Evolutionary conservation across 2,329 filamentous ascomycete species (phyloP), one percentile per base, ranked within the genome.

Genomic region (Stemphylium vesicarium): DNA sequence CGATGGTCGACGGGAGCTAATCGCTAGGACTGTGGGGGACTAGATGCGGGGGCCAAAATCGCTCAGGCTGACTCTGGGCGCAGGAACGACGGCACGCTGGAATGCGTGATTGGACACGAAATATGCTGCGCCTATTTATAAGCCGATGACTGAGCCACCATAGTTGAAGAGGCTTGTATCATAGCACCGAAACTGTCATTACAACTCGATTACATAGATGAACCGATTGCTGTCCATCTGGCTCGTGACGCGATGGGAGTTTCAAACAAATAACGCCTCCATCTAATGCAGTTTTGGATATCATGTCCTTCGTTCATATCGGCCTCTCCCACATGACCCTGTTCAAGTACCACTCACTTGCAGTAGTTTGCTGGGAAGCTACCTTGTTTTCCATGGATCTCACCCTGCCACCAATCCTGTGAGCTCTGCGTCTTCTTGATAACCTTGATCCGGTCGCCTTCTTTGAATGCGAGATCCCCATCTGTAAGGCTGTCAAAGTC

Each of bases 371-470:
- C 91, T 1, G 91, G 91, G 71, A 96, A 96, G 62, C 81, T 87
- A 3, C 91, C 91, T 69, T 81, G 83, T 22, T 80, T 73, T 0
- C 91, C 91, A 36, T 80, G 80, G 12, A 93, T 60, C 74, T 95
- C 90, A 11, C 91, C 91, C 58, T 91, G 85, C 91, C 91, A 96
- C 91, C 91, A 96, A 71, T 95, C 91, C 75, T 95, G 89, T 18
- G 86, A 88, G 57, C 88, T 92, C 6, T 85, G 84, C 2, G 91
- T 95, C 78, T 89, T 91, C 78, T 90, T 90, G 29, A 92, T 70
- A 3, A 96, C 87, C 40, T 82, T 85, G 64, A 96, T 96, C 44
- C 84, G 81, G 67, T 95, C 91, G 2, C 91, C 91, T 73, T 93
- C 89, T 26, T 81, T 80, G 70, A 96, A 96, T 2, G 82, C 82